Conservation (phyloP, 768 basidiomycete species). For the Leucocoprinus sp. region DNA sequence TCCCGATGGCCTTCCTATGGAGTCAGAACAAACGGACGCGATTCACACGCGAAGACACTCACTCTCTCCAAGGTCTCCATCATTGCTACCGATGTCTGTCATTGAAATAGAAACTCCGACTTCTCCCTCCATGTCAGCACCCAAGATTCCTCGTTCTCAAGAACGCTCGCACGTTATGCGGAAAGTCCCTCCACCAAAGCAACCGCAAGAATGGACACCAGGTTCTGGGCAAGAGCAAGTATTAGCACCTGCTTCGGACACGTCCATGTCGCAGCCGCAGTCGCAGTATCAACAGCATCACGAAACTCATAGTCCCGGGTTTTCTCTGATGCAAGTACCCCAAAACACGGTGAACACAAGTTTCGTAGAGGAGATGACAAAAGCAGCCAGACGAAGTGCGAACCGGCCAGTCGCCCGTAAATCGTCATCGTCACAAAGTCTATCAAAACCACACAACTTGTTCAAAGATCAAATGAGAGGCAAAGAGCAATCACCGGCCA, state of each 20-base stretch:
- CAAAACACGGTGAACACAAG: neutral
- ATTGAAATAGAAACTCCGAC: neutral
- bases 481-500: neutral
- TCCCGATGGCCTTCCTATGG: neutral
- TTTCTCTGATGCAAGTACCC: constrained; percentile 2
- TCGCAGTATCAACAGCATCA: constrained; percentile 20
- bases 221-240: constrained; percentile 31
- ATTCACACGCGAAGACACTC: neutral
- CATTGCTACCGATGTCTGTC: constrained; percentile 7
- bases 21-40: neutral
- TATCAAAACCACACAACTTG: no score
- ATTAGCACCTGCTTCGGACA: constrained; percentile 51
- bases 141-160: neutral
- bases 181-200: constrained; percentile 39
- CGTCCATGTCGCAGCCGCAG: constrained; percentile 32
- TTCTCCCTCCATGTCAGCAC: neutral
- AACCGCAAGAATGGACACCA: constrained; percentile 23
- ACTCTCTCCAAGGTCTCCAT: neutral
- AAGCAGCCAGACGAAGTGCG: neutral
- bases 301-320: neutral
- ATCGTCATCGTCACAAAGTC: neutral
- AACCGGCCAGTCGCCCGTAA: neutral
- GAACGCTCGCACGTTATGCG: constrained; percentile 26
- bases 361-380: neutral
- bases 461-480: no score